Base-by-base conservation (phyloP, 2,329 filamentous ascomycete species). In the Epichloe baconii region DNA sequence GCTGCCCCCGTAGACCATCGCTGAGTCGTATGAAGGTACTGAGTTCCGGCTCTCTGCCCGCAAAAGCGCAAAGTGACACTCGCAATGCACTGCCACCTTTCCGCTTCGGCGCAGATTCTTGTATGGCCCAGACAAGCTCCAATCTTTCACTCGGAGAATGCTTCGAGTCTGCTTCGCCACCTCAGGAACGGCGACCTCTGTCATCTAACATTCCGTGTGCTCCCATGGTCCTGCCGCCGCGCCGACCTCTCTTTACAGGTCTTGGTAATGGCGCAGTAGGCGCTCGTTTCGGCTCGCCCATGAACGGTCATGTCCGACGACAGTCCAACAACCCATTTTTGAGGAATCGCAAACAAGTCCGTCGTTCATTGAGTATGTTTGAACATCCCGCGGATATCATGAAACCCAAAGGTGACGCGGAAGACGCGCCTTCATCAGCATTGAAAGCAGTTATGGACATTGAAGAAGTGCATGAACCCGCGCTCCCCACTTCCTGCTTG, bases 361-460 rank as follows among this genome's bases (percentile, higher is more conserved):
- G 93, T 54, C 83, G 93, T 57, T 95, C 91, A 23, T 72, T 96
- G 63, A 97, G 93, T 77, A 98, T 98, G 93, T 98, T 95, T 69
- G 91, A 97, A 71, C 82, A 86, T 65, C 86, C 90, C 3, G 86
- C 80, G 57, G 93, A 97, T 64, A 76, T 96, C 51, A 86, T 95
- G 72, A 88, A 88, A 69, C 75, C 83, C 51, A 88, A 89, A 66
- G 73, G 64, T 2, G 67, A 84, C 57, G 79, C 81, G 44, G 78
- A 78, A 11, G 66, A 71, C 53, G 62, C 70, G 49, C 66, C 76
- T 52, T 50, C 65, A 11, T 64, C 66, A 4, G 60, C 66, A 53
- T 71, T 91, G 55, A 79, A 87, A 59, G 83, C 86, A 42, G 85
- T 91, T 52, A 87, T 86, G 79, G 89, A 95, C 64, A 74, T 93